Evolutionary conservation across 23 red algal genomes (phyloP).

Genomic region (Rhodosorus marinus): DNA sequence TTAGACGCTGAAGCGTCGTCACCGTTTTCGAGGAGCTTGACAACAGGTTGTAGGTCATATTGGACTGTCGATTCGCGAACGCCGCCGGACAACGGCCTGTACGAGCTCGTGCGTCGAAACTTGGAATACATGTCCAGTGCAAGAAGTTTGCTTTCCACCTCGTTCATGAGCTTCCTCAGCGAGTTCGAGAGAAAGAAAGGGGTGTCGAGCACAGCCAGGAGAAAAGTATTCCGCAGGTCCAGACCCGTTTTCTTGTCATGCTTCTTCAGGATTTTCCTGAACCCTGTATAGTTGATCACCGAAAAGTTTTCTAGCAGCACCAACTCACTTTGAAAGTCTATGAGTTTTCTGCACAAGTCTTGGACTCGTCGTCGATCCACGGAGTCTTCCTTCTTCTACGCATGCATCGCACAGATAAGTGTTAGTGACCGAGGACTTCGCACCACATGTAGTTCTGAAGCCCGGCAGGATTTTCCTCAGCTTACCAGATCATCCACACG

Average conservation of each 20-base stretch:
- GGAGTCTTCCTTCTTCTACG: too few relatives aligned
- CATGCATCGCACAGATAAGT: too few relatives aligned
- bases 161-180: slow-evolving; percentile 17
- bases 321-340: slow-evolving; percentile 6
- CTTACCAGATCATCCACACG: slow-evolving; percentile 19
- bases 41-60: too few relatives aligned
- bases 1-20: not conserved
- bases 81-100: not conserved
- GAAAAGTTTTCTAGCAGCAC: slow-evolving; percentile 13
- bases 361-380: not conserved
- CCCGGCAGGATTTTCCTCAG: too few relatives aligned
- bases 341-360: slow-evolving; percentile 1
- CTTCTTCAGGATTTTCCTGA: slow-evolving; percentile 28
- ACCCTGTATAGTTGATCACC: slow-evolving; percentile 19
- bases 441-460: too few relatives aligned
- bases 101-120: not conserved
- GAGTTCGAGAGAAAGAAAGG: slow-evolving; percentile 44
- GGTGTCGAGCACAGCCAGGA: slow-evolving; percentile 45
- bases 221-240: slow-evolving; percentile 48
- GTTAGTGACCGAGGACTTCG: too few relatives aligned
- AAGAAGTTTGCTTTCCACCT: slow-evolving; percentile 15
- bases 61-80: not conserved
- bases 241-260: slow-evolving; percentile 53
- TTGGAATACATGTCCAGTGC: slow-evolving; percentile 4
- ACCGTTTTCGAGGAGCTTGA: too few relatives aligned